Percentiles rank a stretch among this genome's conserved stretches.
These are phyloP conservation scores for Chimonanthus praecox DNA, from an alignment of 164 flowering plant species.

Conservation along the genomic window DNA sequence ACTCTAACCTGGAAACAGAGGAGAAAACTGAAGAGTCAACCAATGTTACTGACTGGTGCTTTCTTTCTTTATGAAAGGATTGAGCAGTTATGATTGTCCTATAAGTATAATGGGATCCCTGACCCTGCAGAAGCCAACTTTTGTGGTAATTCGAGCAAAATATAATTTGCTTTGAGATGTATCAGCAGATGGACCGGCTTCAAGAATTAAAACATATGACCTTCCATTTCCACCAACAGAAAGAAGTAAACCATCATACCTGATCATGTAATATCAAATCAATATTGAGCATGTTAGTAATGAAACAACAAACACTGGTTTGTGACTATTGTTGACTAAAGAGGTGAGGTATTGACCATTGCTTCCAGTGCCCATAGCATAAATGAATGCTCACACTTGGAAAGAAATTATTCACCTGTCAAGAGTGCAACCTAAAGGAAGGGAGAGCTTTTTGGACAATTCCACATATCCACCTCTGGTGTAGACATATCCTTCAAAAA, in stretches of 20 bases:
- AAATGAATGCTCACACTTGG: neutral
- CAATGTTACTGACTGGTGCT: neutral
- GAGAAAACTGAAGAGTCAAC: slow-evolving; percentile 16
- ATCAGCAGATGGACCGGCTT: slow-evolving; percentile 89
- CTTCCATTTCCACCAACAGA: slow-evolving; percentile 98
- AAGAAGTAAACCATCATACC: slow-evolving; percentile 89
- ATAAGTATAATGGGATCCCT: slow-evolving; percentile 12
- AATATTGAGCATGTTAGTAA: neutral
- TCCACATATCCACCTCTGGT: slow-evolving; percentile 96
- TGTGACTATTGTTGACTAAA: neutral
- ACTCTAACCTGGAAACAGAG: slow-evolving; percentile 61
- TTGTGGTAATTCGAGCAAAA: slow-evolving; percentile 83
- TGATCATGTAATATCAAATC: slow-evolving; percentile 11
- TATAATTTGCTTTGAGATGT: slow-evolving; percentile 80
- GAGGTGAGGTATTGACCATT: neutral
- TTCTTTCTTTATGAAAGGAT: neutral
- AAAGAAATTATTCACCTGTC: slow-evolving; percentile 55
- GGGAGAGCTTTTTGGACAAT: slow-evolving; percentile 67
- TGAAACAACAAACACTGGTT: neutral
- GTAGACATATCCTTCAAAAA: slow-evolving; percentile 71
- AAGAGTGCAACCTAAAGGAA: slow-evolving; percentile 81
- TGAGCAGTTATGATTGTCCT: neutral
- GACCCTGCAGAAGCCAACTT: slow-evolving; percentile 95
- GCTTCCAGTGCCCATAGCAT: neutral
- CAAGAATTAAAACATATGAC: slow-evolving; percentile 79